Evolutionary conservation across 768 basidiomycete species (phyloP).

Genomic region (Tulasnella sp.): DNA sequence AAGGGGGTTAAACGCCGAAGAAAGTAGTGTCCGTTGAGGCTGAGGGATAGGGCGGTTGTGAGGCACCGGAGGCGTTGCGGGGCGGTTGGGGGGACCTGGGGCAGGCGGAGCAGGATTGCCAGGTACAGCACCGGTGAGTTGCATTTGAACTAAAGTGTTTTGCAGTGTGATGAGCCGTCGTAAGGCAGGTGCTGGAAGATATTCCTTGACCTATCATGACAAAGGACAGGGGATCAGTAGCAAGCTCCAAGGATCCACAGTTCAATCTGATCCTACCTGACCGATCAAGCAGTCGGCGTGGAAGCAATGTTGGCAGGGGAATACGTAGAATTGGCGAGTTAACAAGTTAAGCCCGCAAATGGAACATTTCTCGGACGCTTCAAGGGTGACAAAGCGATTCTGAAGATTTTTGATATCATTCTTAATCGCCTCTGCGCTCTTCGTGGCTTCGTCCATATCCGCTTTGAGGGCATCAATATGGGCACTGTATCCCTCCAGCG

Average conservation of each 20-base stretch:
- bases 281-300: slow-evolving; percentile 97
- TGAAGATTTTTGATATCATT: slow-evolving; percentile 82
- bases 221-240: slow-evolving; percentile 28
- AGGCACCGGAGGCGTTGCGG: slow-evolving; percentile 36
- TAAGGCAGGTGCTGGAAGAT: slow-evolving; percentile 76
- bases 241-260: slow-evolving; percentile 29
- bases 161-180: slow-evolving; percentile 87
- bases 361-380: slow-evolving; percentile 83
- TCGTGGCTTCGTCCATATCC: slow-evolving; percentile 97
- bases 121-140: slow-evolving; percentile 27
- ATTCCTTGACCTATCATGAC: slow-evolving; percentile 83
- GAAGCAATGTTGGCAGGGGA: slow-evolving; percentile 97
- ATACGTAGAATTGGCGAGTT: slow-evolving; percentile 94
- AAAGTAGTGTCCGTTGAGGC: slow-evolving; percentile 70
- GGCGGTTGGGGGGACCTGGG: slow-evolving; percentile 26
- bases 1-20: slow-evolving; percentile 64
- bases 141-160: slow-evolving; percentile 71
- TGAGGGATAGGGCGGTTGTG: slow-evolving; percentile 49
- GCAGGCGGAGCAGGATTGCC: slow-evolving; percentile 13
- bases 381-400: slow-evolving; percentile 90
- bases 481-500: slow-evolving; percentile 89
- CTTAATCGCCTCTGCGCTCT: slow-evolving; percentile 90
- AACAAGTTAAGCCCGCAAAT: slow-evolving; percentile 75
- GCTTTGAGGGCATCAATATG: slow-evolving; percentile 87
- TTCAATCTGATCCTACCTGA: slow-evolving; percentile 61